Base-by-base conservation (phyloP, 345 rosid species). In the Cardamine occulta region DNA sequence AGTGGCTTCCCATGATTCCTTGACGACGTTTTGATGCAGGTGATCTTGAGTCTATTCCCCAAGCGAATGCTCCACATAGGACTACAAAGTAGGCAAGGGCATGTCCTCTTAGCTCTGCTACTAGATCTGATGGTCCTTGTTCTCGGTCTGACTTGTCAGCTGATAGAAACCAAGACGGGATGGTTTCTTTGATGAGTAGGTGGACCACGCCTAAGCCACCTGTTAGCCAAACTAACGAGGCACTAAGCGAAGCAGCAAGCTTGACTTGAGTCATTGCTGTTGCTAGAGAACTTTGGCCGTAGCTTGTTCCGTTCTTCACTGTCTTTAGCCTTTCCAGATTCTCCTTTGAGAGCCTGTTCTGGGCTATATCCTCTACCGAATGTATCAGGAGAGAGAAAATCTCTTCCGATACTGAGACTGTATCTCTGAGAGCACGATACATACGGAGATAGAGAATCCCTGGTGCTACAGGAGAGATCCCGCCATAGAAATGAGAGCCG, bases 141-240 rank as follows among this genome's bases (percentile, higher is more conserved):
- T 82, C 86, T 45, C 74, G 78, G 53, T 78, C 83, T 5, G 91
- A 81, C 71, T 79, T 82, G 73, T 90, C 97, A 67, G 69, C 83
- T 1, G 97, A 86, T 63, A 95, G 78, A 65, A 95, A 89, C 99
- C 99, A 95, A 56, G 97, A 93, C 7, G 98, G 99, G 40, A 95
- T 70, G 11, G 89, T 90, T 84, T 92, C 99, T 78, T 83, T 89
- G 39, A 95, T 80, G 81, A 95, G 78, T 35, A 88, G 74, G 55
- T 93, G 97, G 70, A 95, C 88, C 79, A 88, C 84, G 63, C 82
- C 84, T 59, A 80, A 71, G 26, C 97, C 96, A 7, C 99, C 98
- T 0, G 96, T 86, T 73, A 89, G 80, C 97, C 97, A 93, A 37
- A 93, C 89, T 40, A 95, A 81, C 8, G 97, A 89, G 52, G 99